Evolutionary conservation across 1,284 basidiomycete genomes (phyloP).

Genomic region (Cryptococcus depauperatus): DNA sequence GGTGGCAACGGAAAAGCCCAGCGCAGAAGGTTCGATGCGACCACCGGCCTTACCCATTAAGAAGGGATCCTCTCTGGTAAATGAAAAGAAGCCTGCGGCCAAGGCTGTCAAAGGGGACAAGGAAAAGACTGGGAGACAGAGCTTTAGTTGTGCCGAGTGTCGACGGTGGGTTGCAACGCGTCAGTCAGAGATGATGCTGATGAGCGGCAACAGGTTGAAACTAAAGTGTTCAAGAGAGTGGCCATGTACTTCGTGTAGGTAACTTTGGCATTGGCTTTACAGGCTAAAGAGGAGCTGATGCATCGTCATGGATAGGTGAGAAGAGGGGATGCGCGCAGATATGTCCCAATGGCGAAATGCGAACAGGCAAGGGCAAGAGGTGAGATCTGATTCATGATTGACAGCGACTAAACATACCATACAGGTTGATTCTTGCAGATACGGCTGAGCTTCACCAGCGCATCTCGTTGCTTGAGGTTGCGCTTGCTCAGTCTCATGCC

Average conservation of each 20-base stretch:
- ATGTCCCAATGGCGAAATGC: constrained; percentile 40
- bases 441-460: constrained; percentile 40
- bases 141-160: constrained; percentile 38
- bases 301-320: constrained; percentile 16
- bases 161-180: constrained; percentile 20
- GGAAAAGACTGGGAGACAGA: constrained; percentile 21
- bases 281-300: background rate
- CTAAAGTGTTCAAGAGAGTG: constrained; percentile 39
- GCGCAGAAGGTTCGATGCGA: background rate
- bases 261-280: too few species aligned
- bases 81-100: background rate
- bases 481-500: constrained; percentile 32
- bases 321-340: constrained; percentile 41
- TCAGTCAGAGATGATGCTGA: background rate
- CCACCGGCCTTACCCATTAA: background rate
- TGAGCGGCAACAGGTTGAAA: constrained; percentile 31
- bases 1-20: background rate
- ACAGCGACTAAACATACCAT: background rate
- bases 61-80: background rate
- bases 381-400: constrained; percentile 11
- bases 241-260: constrained; percentile 40
- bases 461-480: constrained; percentile 36
- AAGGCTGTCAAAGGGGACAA: constrained; percentile 9
- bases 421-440: constrained; percentile 39
- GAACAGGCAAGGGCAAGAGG: constrained; percentile 39